Conservation (phyloP, 2,329 filamentous ascomycete species). For the Talaromyces atroroseus region DNA sequence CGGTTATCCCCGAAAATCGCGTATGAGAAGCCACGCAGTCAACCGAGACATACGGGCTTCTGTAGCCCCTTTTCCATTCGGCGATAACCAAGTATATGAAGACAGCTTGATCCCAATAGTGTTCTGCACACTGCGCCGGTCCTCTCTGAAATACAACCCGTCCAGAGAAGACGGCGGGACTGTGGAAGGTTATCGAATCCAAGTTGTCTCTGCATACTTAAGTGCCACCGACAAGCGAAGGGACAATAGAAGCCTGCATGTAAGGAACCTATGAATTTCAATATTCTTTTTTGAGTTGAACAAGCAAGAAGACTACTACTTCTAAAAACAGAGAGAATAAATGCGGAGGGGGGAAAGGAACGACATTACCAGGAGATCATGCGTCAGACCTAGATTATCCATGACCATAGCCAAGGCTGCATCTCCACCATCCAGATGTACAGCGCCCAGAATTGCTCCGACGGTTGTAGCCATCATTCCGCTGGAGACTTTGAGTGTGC, state of each 20-base stretch:
- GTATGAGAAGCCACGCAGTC: background rate
- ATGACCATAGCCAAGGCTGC: conserved; percentile 1
- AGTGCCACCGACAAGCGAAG: background rate
- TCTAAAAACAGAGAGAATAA: background rate
- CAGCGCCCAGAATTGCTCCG: conserved; percentile 6
- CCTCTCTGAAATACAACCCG: background rate
- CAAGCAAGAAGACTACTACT: background rate
- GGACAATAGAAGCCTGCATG: background rate
- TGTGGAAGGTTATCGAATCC: background rate
- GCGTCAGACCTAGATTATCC: conserved; percentile 2
- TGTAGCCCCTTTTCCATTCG: background rate
- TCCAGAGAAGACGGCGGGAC: background rate
- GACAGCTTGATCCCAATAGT: background rate
- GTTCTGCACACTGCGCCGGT: background rate
- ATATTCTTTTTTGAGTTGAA: background rate
- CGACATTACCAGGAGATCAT: conserved; percentile 4
- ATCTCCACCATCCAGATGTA: conserved; percentile 7
- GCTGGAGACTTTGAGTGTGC: background rate
- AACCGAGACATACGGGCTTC: background rate
- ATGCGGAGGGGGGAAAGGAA: background rate
- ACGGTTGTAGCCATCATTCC: conserved; percentile 6
- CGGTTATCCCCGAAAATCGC: background rate
- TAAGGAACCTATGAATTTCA: background rate
- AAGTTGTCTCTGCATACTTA: background rate
- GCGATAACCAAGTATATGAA: background rate